Evolutionary conservation across 192 early-diverging fungal species (phyloP).

Genomic region (Spizellomyces sp.): DNA sequence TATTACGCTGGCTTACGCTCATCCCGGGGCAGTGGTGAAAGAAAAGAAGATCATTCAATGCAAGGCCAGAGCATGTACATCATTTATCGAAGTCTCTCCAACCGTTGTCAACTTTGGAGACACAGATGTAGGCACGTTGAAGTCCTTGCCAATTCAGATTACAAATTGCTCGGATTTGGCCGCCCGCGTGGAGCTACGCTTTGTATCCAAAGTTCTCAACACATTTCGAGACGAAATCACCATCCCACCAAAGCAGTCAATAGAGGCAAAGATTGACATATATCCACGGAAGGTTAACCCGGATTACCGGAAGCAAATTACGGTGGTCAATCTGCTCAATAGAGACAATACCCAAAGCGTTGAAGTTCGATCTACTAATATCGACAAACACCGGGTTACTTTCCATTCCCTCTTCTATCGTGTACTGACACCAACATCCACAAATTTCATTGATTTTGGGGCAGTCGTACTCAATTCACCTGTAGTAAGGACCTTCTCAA

Average conservation of each 20-base stretch:
- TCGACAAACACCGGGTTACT: constrained; percentile 95
- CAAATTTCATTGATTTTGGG: constrained; percentile 97
- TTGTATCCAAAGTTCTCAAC: constrained; percentile 92
- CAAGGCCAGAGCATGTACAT: constrained; percentile 88
- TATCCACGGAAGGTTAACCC: constrained; percentile 98
- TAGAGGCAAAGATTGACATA: constrained; percentile 86
- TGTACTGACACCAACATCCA: constrained; percentile 78
- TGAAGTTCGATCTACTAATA: constrained; percentile 89
- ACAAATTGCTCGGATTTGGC: constrained; percentile 85
- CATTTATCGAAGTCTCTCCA: constrained; percentile 86
- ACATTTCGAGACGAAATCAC: constrained; percentile 69
- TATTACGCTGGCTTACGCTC: constrained; percentile 35
- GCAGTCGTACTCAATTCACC: constrained; percentile 81
- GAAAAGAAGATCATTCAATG: constrained; percentile 86
- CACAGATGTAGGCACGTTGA: constrained; percentile 91
- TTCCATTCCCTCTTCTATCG: constrained; percentile 97
- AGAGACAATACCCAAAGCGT: constrained; percentile 87
- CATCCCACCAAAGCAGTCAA: constrained; percentile 77
- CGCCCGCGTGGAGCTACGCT: constrained; percentile 80
- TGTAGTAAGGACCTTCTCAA: constrained; percentile 72
- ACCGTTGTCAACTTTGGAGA: constrained; percentile 90
- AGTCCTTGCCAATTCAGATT: constrained; percentile 80
- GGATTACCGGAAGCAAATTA: constrained; percentile 95
- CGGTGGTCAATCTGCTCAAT: constrained; percentile 88
- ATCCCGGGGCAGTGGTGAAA: constrained; percentile 45